Evolutionary conservation across 371 early-diverging fungal species (phyloP), one percentile per base, ranked within the genome.

Genomic region (Apophysomyces trapeziformis): DNA sequence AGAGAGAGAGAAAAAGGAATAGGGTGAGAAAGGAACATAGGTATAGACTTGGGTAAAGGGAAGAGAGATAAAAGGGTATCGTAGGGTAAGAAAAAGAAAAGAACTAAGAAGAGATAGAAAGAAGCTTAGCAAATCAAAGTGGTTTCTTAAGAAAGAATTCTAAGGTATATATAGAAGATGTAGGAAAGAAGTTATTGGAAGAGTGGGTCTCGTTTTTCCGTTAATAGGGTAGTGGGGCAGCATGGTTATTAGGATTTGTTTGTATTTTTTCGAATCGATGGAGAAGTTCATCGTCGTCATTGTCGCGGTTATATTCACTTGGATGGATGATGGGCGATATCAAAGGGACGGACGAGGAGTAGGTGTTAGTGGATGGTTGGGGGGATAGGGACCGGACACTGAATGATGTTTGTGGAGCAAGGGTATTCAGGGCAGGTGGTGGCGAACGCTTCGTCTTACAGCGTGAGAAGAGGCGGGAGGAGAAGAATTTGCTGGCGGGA

Each of bases 271-370:
- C 46, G 57, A 38, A 58, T 58, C 46, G 41, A 36, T 58, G 39
- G 16, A 35, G 39, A 21, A 38, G 39, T 46, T 43, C 54, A 7
- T 59, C 38, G 16, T 60, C 60, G 47, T 63, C 47, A 38, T 71
- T 32, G 38, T 61, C 71, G 18, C 72, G 69, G 43, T 78, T 73
- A 37, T 75, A 78, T 64, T 78, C 76, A 36, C 76, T 75, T 5
- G 78, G 78, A 50, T 78, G 75, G 38, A 78, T 75, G 54, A 78
- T 78, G 14, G 73, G 73, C 0, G 65, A 44, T 7, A 68, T 68
- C 18, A 65, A 56, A 9, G 38, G 21, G 35, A 18, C 18, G 54
- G 66, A 14, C 56, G 44, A 36, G 16, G 56, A 32, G 36, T 37
- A 35, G 56, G 35, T 13, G 35, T 12, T 13, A 26, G 13, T n/a